These are phyloP conservation scores for Curvularia lunata DNA, from an alignment of 2,329 filamentous ascomycete species.

Conservation along the genomic window DNA sequence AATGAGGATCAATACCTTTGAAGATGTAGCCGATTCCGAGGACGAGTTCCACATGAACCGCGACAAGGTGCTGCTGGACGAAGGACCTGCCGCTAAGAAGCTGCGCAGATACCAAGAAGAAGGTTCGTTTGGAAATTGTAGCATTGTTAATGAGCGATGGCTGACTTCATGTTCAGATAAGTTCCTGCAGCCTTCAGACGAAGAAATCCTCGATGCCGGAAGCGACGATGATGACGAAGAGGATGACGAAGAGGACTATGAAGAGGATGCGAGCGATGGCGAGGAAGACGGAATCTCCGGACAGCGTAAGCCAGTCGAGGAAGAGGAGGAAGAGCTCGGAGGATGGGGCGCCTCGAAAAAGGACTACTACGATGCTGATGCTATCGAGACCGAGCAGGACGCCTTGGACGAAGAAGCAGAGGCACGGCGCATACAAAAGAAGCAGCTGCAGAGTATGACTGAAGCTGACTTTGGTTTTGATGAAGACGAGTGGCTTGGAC, in stretches of 20 bases:
- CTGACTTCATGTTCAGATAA: slow-evolving; percentile 54
- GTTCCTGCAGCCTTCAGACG: slow-evolving; percentile 64
- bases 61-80: slow-evolving; percentile 85
- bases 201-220: slow-evolving; percentile 65
- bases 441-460: slow-evolving; percentile 86
- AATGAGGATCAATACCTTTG: slow-evolving; percentile 66
- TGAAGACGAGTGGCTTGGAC: slow-evolving; percentile 79
- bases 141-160: not conserved
- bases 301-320: slow-evolving; percentile 52
- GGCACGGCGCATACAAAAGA: slow-evolving; percentile 85
- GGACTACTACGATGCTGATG: slow-evolving; percentile 92
- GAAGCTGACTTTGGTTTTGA: slow-evolving; percentile 95
- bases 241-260: slow-evolving; percentile 49
- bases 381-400: slow-evolving; percentile 71
- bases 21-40: slow-evolving; percentile 91
- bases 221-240: slow-evolving; percentile 49
- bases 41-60: slow-evolving; percentile 90
- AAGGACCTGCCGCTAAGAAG: slow-evolving; percentile 79
- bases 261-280: slow-evolving; percentile 47
- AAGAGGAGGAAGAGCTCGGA: slow-evolving; percentile 62
- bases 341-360: slow-evolving; percentile 89
- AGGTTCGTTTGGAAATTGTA: slow-evolving; percentile 47
- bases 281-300: slow-evolving; percentile 42
- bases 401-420: slow-evolving; percentile 92
- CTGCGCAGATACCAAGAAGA: slow-evolving; percentile 74